Evolutionary conservation across 208 protist species (phyloP).

Genomic region (Porcisia hertigi): DNA sequence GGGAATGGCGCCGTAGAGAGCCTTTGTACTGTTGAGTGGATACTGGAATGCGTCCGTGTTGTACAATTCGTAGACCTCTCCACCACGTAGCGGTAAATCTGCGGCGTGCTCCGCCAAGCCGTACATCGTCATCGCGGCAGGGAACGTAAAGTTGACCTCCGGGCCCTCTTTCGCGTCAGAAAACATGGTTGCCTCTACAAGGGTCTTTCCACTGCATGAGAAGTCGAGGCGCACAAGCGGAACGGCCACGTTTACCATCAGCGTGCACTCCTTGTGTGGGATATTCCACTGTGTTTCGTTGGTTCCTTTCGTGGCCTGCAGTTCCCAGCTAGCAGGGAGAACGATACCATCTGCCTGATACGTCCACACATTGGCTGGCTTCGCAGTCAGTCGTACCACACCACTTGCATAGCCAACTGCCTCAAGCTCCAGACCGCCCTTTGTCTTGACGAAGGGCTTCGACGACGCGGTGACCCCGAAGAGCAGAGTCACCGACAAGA

Average conservation of each 20-base stretch:
- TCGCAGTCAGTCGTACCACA: constrained; percentile 45
- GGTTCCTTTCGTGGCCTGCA: constrained; percentile 1
- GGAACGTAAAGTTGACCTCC: constrained; percentile 49
- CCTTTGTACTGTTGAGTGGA: constrained; percentile 92
- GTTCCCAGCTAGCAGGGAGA: background rate
- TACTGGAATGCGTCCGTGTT: constrained; percentile 99
- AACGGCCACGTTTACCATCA: constrained; percentile 8
- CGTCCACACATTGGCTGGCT: constrained; percentile 29
- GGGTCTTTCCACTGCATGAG: constrained; percentile 13
- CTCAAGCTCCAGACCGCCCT: constrained; percentile 19
- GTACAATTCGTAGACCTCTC: constrained; percentile 93
- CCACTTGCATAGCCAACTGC: constrained; percentile 34
- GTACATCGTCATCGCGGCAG: constrained; percentile 84
- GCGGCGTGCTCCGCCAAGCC: constrained; percentile 96
- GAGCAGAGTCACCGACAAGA: background rate
- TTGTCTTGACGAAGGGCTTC: constrained; percentile 15
- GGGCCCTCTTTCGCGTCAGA: constrained; percentile 5
- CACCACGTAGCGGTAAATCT: constrained; percentile 77
- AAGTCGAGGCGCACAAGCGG: constrained; percentile 21
- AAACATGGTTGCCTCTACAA: constrained; percentile 17
- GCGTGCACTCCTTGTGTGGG: constrained; percentile 31
- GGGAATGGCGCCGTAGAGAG: constrained; percentile 97
- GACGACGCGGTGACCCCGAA: background rate
- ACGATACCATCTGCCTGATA: constrained; percentile 44
- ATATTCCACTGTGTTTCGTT: constrained; percentile 16